A percentile compares a stretch with the other conserved stretches of the same genome.
These are phyloP conservation scores for Funneliformis mosseae DNA, from an alignment of 192 early-diverging fungal species.

Conservation along the genomic window DNA sequence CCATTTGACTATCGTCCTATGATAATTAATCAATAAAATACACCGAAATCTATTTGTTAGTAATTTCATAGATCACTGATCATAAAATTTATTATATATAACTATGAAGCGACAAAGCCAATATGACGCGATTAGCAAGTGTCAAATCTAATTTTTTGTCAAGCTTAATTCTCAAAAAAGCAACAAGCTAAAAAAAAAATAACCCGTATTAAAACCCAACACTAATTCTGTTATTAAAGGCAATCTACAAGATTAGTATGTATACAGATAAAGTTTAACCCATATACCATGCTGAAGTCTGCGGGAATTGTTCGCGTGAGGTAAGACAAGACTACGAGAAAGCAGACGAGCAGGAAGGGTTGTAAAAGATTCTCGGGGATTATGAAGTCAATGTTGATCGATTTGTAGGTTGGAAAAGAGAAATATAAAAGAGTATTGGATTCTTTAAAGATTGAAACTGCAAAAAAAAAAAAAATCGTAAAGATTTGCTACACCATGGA, in stretches of 20 bases:
- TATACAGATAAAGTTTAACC: not conserved
- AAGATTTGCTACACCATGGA: slow-evolving; percentile 20
- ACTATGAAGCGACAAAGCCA: not conserved
- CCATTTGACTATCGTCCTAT: slow-evolving; percentile 40
- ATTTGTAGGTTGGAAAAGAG: slow-evolving; percentile 17
- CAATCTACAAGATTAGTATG: not conserved
- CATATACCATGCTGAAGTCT: slow-evolving; percentile 35
- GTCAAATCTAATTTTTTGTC: not conserved
- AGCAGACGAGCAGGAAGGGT: slow-evolving; percentile 34
- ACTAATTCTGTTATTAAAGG: not conserved
- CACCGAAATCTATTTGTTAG: slow-evolving; percentile 20
- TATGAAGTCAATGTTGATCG: slow-evolving; percentile 38
- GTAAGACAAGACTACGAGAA: slow-evolving; percentile 24
- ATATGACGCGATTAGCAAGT: not conserved
- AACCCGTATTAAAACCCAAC: not conserved
- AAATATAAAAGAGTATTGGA: slow-evolving; percentile 24
- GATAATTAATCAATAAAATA: not conserved
- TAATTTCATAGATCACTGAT: not conserved
- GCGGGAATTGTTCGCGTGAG: slow-evolving; percentile 30
- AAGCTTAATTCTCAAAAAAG: not conserved
- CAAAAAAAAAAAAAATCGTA: not conserved
- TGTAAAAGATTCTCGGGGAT: slow-evolving; percentile 30
- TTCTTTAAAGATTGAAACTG: slow-evolving; percentile 21
- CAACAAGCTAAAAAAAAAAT: not conserved
- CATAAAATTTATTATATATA: not conserved